Evolutionary conservation across 768 basidiomycete genomes (phyloP), one percentile per base, ranked within the genome.

Genomic region (Tremella fuciformis): DNA sequence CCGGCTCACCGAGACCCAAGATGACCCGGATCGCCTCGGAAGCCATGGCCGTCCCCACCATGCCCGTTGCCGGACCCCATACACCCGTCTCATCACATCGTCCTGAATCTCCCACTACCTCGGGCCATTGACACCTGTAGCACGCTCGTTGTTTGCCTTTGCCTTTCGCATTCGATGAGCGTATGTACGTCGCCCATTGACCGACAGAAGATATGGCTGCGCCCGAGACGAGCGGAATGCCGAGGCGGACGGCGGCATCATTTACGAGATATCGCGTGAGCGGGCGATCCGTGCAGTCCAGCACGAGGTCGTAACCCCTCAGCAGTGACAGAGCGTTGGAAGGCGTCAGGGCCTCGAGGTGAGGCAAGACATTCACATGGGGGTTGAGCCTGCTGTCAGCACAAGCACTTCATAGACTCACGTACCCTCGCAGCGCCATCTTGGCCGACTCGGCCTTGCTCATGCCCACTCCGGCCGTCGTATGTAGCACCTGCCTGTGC

Each of bases 231-330:
- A 98, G 85, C 13, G 90, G 88, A 48, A 85, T 88, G n/a, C 79
- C 78, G 1, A 92, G 82, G 1, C 79, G 79, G 39, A 91, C 88
- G 15, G 88, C 84, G 0, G 84, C 84, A 74, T 98, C 93, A 22
- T 90, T 92, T 53, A 99, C 82, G 18, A 98, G 83, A 77, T 98
- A 98, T 4, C 96, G 87, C 0, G 91, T 92, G 1, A 88, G 85
- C 1, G 87, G 84, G 63, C 96, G 94, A 78, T 97, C 93, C 3
- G 92, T 96, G 80, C 93, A 97, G 78, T 97, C 94, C 15, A 97
- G 80, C 50, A 97, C 81, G 52, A 96, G 77, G 73, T 88, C 84
- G 69, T 89, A 91, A 1, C 81, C 70, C 11, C 71, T 63, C 11
- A 93, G 79, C 19, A 89, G 76, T 15, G 76, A 60, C n/a, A 84